Evolutionary conservation across 2,329 filamentous ascomycete species (phyloP).

Genomic region (Trichoderma semiorbis): DNA sequence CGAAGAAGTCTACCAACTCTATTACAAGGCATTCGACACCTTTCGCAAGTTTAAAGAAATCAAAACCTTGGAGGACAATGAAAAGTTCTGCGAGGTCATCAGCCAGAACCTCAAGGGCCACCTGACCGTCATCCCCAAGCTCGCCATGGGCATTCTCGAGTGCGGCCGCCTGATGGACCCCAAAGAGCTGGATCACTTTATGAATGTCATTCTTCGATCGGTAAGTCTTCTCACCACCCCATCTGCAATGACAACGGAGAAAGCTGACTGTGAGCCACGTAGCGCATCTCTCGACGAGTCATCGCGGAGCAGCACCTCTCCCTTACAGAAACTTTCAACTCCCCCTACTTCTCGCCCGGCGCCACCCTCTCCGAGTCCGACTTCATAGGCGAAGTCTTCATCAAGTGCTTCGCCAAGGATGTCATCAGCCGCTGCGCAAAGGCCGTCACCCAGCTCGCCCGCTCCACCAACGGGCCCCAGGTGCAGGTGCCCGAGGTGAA

Average conservation of each 20-base stretch:
- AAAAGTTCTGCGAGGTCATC: constrained; percentile 77
- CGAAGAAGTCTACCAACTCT: constrained; percentile 91
- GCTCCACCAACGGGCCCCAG: constrained; percentile 68
- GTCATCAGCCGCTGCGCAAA: constrained; percentile 80
- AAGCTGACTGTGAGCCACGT: background rate
- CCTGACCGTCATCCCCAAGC: constrained; percentile 85
- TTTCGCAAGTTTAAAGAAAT: constrained; percentile 83
- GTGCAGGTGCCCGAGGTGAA: constrained; percentile 74
- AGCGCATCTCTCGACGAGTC: constrained; percentile 91
- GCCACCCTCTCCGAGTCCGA: constrained; percentile 70
- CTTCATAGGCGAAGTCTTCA: constrained; percentile 92
- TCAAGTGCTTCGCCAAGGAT: constrained; percentile 86
- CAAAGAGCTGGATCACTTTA: constrained; percentile 83
- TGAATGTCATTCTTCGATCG: constrained; percentile 88
- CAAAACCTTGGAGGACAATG: constrained; percentile 83
- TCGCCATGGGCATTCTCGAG: constrained; percentile 92
- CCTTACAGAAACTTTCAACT: constrained; percentile 89
- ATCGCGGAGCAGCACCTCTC: constrained; percentile 97
- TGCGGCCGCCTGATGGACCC: constrained; percentile 78
- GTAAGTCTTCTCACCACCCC: constrained; percentile 46
- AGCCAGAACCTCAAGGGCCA: constrained; percentile 79
- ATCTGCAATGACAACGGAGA: background rate
- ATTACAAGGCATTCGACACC: constrained; percentile 92
- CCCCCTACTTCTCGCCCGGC: constrained; percentile 82
- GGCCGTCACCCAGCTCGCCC: constrained; percentile 70